These are phyloP conservation scores for Botrytis paeoniae DNA, from an alignment of 2,329 filamentous ascomycete genomes.

Conservation along the genomic window DNA sequence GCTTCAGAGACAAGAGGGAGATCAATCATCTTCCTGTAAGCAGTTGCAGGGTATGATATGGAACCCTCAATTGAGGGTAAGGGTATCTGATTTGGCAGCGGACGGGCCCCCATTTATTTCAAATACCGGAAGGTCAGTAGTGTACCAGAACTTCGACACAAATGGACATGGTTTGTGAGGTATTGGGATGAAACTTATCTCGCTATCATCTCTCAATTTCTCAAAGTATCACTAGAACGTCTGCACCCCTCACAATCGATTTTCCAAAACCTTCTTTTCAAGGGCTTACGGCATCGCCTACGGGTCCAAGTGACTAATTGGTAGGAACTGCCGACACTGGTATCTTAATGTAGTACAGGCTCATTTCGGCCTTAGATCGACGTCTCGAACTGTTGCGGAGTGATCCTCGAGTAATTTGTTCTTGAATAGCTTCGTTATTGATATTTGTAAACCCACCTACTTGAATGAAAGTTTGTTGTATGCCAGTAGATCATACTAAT, in stretches of 20 bases:
- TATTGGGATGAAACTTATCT: conserved; percentile 4
- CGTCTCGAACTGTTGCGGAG: conserved; percentile 16
- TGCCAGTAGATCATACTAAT: conserved; percentile 12
- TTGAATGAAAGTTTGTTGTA: neutral
- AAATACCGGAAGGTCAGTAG: neutral
- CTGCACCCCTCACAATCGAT: conserved; percentile 8
- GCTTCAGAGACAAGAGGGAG: conserved; percentile 13
- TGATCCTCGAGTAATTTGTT: conserved; percentile 11
- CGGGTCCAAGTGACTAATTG: conserved; percentile 11
- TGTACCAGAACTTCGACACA: conserved; percentile 4
- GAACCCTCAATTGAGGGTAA: neutral
- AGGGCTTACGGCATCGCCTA: neutral
- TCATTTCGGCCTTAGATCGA: conserved; percentile 8
- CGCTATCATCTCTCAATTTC: conserved; percentile 9
- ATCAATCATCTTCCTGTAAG: neutral
- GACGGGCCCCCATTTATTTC: conserved; percentile 1
- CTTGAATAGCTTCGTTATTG: conserved; percentile 15
- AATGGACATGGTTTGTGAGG: conserved; percentile 5
- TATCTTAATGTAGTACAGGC: conserved; percentile 1
- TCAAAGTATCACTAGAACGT: conserved; percentile 10
- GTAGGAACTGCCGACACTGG: conserved; percentile 17
- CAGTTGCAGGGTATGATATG: conserved; percentile 1
- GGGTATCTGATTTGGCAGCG: conserved; percentile 10
- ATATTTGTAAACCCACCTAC: conserved; percentile 1
- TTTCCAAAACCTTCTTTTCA: conserved; percentile 7